A percentile compares a stretch with the other conserved stretches of the same genome.
phyloP scores from a whole-genome alignment of 108 stramenopile species.

The Fragilariopsis cylindrus region DNA sequence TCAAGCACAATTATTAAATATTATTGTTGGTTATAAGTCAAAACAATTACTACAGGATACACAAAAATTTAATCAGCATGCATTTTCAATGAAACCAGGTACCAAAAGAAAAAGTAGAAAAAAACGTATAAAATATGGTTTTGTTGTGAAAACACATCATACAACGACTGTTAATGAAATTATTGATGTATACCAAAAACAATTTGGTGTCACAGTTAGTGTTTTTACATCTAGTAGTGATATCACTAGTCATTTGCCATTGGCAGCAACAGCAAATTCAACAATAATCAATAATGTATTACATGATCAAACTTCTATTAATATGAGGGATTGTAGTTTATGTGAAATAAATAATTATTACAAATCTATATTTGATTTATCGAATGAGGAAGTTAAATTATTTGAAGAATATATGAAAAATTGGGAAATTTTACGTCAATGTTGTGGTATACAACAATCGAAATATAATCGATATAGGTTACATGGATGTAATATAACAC shows the following conservation, averaged over 20 bases:
- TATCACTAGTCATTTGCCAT: too few relatives aligned
- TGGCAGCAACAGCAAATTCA: too few relatives aligned
- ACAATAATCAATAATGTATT: too few relatives aligned
- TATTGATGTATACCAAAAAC: too few relatives aligned
- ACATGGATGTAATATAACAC: neutral
- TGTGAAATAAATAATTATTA: neutral
- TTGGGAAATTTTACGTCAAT: neutral
- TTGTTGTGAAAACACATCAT: neutral
- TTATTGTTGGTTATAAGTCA: neutral
- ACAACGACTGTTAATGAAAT: too few relatives aligned
- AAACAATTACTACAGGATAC: neutral
- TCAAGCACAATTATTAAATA: neutral
- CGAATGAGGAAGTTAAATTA: neutral
- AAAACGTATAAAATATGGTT: neutral
- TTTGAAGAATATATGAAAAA: neutral
- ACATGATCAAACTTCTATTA: neutral
- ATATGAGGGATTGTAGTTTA: neutral
- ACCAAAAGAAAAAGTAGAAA: neutral
- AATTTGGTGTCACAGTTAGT: too few relatives aligned
- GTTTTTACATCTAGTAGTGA: too few relatives aligned
- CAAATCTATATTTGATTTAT: neutral
- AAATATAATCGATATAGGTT: conserved; percentile 3
- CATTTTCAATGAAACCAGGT: neutral
- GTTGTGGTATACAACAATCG: neutral
- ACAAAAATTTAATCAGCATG: neutral